A percentile compares a stretch with the other conserved stretches of the same genome.
Conservation (phyloP, 495 filamentous ascomycete genomes). For the Penicillium cinerascens region DNA sequence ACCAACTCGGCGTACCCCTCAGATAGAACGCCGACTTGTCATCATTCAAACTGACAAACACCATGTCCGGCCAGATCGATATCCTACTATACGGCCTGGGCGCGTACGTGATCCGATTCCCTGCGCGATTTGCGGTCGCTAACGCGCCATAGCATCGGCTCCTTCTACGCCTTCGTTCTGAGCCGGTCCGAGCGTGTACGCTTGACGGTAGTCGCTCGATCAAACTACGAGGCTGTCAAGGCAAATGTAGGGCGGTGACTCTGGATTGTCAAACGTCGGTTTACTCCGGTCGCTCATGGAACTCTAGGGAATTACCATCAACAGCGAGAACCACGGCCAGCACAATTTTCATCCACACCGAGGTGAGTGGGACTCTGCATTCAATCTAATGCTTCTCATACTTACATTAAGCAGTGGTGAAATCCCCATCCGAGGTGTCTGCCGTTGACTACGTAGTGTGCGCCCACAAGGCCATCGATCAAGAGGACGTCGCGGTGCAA, state of each 20-base stretch:
- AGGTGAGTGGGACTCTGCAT: slow-evolving; percentile 18
- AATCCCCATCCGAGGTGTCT: slow-evolving; percentile 34
- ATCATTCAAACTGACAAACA: background rate
- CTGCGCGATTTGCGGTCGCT: background rate
- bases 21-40: no score
- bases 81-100: slow-evolving; percentile 38
- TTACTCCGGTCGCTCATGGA: background rate
- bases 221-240: slow-evolving; percentile 48
- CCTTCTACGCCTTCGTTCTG: slow-evolving; percentile 48
- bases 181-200: slow-evolving; percentile 36
- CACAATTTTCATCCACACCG: slow-evolving; percentile 38
- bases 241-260: slow-evolving; percentile 25
- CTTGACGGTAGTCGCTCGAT: slow-evolving; percentile 51
- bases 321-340: slow-evolving; percentile 46
- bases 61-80: slow-evolving; percentile 31
- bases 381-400: background rate
- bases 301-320: slow-evolving; percentile 40
- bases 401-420: slow-evolving; percentile 30
- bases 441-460: slow-evolving; percentile 45
- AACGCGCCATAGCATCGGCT: slow-evolving; percentile 34
- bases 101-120: slow-evolving; percentile 25
- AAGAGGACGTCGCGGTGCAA: slow-evolving; percentile 26
- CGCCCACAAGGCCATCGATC: slow-evolving; percentile 50
- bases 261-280: no score
- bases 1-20: no score